Evolutionary conservation across 2,329 filamentous ascomycete genomes (phyloP).

Genomic region (Aspergillus sp.): DNA sequence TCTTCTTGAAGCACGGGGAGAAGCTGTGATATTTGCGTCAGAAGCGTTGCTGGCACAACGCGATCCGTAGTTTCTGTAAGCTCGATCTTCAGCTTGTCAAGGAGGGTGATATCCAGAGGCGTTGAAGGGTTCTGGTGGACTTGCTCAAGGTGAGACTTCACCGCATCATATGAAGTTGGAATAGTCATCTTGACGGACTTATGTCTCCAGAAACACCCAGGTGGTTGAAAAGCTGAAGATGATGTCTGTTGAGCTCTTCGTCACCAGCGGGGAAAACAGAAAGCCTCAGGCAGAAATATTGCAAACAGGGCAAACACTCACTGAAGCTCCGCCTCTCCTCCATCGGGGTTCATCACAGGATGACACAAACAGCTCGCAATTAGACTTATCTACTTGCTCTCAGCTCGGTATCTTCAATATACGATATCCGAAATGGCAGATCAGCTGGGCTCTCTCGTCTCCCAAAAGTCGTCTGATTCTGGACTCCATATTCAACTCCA

Average conservation of each 20-base stretch:
- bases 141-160: conserved; percentile 40
- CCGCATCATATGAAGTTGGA: conserved; percentile 29
- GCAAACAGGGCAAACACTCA: conserved; percentile 28
- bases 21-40: conserved; percentile 46
- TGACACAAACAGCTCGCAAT: too few relatives aligned
- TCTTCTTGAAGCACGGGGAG: conserved; percentile 54
- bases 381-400: too few relatives aligned
- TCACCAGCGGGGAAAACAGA: conserved; percentile 20
- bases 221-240: background rate
- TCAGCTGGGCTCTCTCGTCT: conserved; percentile 55
- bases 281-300: conserved; percentile 9
- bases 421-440: conserved; percentile 44
- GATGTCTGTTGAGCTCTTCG: background rate
- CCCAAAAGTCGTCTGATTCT: conserved; percentile 65
- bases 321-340: conserved; percentile 11
- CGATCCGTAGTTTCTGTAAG: conserved; percentile 31
- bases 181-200: conserved; percentile 22
- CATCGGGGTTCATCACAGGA: background rate
- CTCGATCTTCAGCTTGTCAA: conserved; percentile 48
- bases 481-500: conserved; percentile 79
- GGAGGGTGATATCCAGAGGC: conserved; percentile 42
- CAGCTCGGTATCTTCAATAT: too few relatives aligned
- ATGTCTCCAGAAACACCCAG: too few relatives aligned
- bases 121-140: conserved; percentile 42
- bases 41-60: conserved; percentile 32